Base-by-base conservation (phyloP, 106 monocot genomes). In the Dendrobium officinale region DNA sequence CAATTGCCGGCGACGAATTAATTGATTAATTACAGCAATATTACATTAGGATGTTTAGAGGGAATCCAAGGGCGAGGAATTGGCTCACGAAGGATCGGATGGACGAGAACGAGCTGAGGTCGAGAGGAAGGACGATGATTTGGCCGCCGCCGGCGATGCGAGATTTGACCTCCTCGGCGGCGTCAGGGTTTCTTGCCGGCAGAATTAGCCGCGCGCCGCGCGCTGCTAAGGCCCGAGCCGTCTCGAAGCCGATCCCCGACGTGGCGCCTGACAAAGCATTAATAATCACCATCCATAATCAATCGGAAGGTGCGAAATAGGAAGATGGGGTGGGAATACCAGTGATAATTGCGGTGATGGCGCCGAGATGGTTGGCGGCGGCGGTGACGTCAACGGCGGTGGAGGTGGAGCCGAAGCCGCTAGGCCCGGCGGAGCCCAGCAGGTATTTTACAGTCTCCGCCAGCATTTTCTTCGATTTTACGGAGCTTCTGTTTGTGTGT, bases 11-110 rank as follows among this genome's bases (percentile, higher is more conserved):
- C 5, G 42, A 19, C 18, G 15, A 43, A 51, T n/a, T 43, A 42
- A 78, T 41, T 59, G 22, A 54, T 54, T 78, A 42, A 58, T 56
- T 20, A 27, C 27, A 67, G 0, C 27, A 4, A 19, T 17, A 31
- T n/a, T 59, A 88, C 89, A 92, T 84, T 77, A 92, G 87, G 27
- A 92, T 81, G 48, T 92, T 89, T 31, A 92, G 89, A n/a, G 92
- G 89, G 31, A 87, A 44, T 24, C 80, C 67, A 8, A 87, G 85
- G 27, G 83, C 80, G 73, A 91, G 85, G 80, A 91, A 91, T 5
- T 72, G 79, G 4, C n/a, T 40, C 66, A 55, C 78, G 77, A 92
- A 92, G 22, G 82, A 86, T 15, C 78, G 79, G 41, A 92, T 79
- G 19, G 92, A 92, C 1, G 87, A 55, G 17, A 92, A 75, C 26